These are phyloP conservation scores for Hypoxylon sp. DNA, from an alignment of 2,329 filamentous ascomycete genomes.

Conservation along the genomic window DNA sequence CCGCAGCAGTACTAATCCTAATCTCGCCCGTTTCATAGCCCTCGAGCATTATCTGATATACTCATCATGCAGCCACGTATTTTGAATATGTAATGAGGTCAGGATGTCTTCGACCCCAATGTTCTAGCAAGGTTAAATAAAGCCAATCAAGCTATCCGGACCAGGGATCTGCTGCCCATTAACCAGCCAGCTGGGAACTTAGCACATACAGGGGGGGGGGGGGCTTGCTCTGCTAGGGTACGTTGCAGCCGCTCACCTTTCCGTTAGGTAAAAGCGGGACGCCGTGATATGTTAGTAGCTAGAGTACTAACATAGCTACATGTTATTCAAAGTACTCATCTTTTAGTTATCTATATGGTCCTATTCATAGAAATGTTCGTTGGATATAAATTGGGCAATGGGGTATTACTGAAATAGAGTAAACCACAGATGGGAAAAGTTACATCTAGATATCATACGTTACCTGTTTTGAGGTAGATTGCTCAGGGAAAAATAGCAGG, in stretches of 20 bases:
- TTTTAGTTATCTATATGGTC: no score
- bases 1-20: no score
- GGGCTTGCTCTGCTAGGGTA: slow-evolving; percentile 8
- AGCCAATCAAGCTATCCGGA: slow-evolving; percentile 34
- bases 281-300: slow-evolving; percentile 4
- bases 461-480: no score
- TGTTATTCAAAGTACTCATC: neutral
- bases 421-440: no score
- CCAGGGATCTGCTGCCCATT: slow-evolving; percentile 42
- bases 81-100: slow-evolving; percentile 12
- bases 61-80: slow-evolving; percentile 5
- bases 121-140: slow-evolving; percentile 17
- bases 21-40: no score
- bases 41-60: slow-evolving; percentile 5
- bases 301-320: neutral
- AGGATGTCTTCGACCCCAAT: slow-evolving; percentile 16
- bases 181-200: slow-evolving; percentile 44
- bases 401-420: no score
- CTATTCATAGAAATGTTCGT: no score
- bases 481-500: no score
- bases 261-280: slow-evolving; percentile 25
- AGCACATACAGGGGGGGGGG: slow-evolving; percentile 21
- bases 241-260: slow-evolving; percentile 24
- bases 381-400: no score
- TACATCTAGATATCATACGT: no score